phyloP scores from a whole-genome alignment of 2,329 filamentous ascomycete species.

The Botrytis galanthina region DNA sequence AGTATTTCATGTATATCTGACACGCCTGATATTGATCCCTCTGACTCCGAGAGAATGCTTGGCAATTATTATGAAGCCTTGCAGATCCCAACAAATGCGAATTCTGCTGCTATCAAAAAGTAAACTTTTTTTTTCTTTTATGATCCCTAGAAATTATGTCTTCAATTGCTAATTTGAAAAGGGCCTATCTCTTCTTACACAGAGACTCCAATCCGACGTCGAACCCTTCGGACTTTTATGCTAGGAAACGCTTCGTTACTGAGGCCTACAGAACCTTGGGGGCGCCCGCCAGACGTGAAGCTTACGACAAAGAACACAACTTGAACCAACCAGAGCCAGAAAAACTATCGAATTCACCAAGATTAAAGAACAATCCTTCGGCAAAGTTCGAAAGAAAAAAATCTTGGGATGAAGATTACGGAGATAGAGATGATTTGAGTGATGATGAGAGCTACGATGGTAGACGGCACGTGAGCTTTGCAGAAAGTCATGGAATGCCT shows the following conservation, averaged over 20 bases:
- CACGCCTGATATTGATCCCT: neutral
- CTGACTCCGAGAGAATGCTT: neutral
- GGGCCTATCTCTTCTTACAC: neutral
- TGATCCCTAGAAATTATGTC: neutral
- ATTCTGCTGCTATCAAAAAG: neutral
- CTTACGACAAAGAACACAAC: neutral
- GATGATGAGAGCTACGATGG: neutral
- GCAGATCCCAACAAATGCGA: neutral
- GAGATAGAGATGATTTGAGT: neutral
- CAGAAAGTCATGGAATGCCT: neutral
- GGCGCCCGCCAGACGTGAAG: neutral
- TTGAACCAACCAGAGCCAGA: neutral
- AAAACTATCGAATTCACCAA: neutral
- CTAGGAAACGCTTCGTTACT: neutral
- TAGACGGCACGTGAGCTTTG: neutral
- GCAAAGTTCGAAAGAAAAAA: neutral
- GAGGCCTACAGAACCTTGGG: neutral
- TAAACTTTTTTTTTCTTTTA: neutral
- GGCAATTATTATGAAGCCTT: neutral
- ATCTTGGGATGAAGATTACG: neutral
- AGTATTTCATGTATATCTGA: neutral
- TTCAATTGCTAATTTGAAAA: neutral
- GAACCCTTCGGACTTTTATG: neutral
- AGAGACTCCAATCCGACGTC: neutral
- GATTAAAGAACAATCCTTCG: neutral